Base-by-base conservation (phyloP, 441 rosid species). In the Croton setiger region DNA sequence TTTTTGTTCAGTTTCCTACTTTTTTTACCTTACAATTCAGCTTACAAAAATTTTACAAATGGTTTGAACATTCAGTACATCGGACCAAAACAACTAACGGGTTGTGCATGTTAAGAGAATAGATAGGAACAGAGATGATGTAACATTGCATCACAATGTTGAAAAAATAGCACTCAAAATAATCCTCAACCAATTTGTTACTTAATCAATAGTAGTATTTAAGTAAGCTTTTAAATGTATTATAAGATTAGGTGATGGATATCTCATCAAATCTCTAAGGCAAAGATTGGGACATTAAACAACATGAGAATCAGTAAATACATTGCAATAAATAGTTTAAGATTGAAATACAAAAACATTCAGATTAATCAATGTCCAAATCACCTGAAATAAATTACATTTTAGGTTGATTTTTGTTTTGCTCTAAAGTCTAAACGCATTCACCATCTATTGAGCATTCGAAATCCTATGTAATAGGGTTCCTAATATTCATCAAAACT, bases 221-320 rank as follows among this genome's bases (percentile, higher is more conserved):
- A 11, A 7, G n/a, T 21, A 35, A 51, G n/a, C 18, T 58, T 35
- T 43, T 31, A 8, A 57, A 58, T 5, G 45, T 37, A 59, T 36
- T 59, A 35, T 6, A 65, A 10, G 8, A 8, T 35, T 14, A 17
- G 54, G 21, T 13, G 21, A 39, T 39, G 48, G 48, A 60, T 2
- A 41, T 37, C 14, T 10, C 45, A 64, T 49, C 37, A 55, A 12
- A 63, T 44, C 18, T 51, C n/a, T 7, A 49, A 41, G n/a, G n/a
- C 17, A 65, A 35, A 66, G 31, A 10, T 41, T 39, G 60, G 60
- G 35, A 20, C 14, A 13, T 27, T 54, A 41, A 66, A 35, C 69
- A 64, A 12, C 10, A 27, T 21, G 7, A 54, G 1, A 3, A 44
- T 9, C 31, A 55, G 36, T 33, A 17, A 3, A 5, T 57, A 11